Evolutionary conservation across 306 rosid species (phyloP), one percentile per base, ranked within the genome.

Genomic region (Macrotyloma uniflorum): DNA sequence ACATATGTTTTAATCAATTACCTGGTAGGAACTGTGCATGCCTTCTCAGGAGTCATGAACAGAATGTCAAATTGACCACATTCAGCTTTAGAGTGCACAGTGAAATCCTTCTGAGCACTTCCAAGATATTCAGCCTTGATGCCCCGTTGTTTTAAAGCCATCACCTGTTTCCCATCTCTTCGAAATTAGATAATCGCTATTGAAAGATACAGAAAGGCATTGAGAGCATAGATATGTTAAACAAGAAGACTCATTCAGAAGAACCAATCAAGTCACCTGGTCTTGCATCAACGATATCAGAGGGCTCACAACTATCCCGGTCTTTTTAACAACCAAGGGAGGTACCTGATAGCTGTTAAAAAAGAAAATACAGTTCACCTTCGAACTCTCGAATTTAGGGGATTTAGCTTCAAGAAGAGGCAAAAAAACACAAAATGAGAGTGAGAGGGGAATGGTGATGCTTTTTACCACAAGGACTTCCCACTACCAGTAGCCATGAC

Each of bases 401-500:
- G 22, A 72, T 59, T n/a, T 30, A 81, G 46, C 57, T 47, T 63
- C 38, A 47, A 7, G 5, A 22, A 54, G 20, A 72, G 32, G 19
- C 4, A 23, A n/a, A 49, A 66, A 23, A 55, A 58, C 5, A 35
- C 16, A 61, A 23, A 30, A 0, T 6, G 67, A 59, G n/a, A 26
- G 24, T 57, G n/a, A 35, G 28, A 69, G 42, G 1, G 51, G 12
- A 3, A 5, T 11, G 9, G 1, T 7, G 24, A 67, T 20, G 66
- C 4, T 65, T 61, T 61, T 85, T 88, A 90, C 96, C 98, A 93
- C 70, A 93, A 77, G 59, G 98, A 93, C 76, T 93, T 93, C 42
- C 97, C 98, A 74, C 96, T 93, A 20, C 98, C 98, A 75, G 98
- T 93, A 70, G 93, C 98, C 98, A 90, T 90, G 81, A 93, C 97